Base-by-base conservation (phyloP, 805 yeast genomes). In the Zygoascus bituminiphila region DNA sequence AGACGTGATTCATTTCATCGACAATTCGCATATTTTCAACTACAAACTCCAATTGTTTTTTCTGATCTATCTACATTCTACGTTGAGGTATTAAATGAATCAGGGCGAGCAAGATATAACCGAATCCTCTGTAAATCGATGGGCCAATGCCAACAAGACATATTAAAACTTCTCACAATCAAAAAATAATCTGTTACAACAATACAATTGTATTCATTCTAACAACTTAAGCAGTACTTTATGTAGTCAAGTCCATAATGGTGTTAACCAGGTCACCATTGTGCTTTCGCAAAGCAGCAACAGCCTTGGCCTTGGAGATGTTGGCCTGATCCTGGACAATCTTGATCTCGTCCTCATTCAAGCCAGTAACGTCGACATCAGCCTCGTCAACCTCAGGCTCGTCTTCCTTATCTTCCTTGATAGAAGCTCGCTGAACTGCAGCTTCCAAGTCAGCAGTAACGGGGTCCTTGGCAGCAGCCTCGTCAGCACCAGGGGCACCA, bases 201-300 rank as follows among this genome's bases (percentile, higher is more conserved):
- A n/a, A n/a, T n/a, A n/a, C n/a, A n/a, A n/a, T n/a, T n/a, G n/a
- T n/a, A n/a, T n/a, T n/a, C n/a, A n/a, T n/a, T n/a, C n/a, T n/a
- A n/a, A n/a, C n/a, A n/a, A n/a, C n/a, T n/a, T n/a, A n/a, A n/a
- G n/a, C n/a, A n/a, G n/a, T n/a, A n/a, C 19, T 36, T 24, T 65
- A 68, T 49, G 58, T 44, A 46, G 73, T 65, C 46, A 71, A 60
- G 26, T 61, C 65, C 95, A 91, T 87, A 70, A 91, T 88, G 60
- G 98, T 91, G 68, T 89, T 88, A 67, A 93, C 97, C 72, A 93
- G 82, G 70, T 93, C 98, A 70, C 89, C 88, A 62, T 85, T 78
- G 76, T 89, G 88, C 59, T 78, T 82, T 69, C 77, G 84, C 70
- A 93, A 78, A 61, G 97, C 95, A 70, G 84, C 84, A 62, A 80